Percentiles rank a stretch among this genome's conserved stretches.
Evolutionary conservation across 2,329 filamentous ascomycete species (phyloP).

Genomic region (Diaporthe batatas): DNA sequence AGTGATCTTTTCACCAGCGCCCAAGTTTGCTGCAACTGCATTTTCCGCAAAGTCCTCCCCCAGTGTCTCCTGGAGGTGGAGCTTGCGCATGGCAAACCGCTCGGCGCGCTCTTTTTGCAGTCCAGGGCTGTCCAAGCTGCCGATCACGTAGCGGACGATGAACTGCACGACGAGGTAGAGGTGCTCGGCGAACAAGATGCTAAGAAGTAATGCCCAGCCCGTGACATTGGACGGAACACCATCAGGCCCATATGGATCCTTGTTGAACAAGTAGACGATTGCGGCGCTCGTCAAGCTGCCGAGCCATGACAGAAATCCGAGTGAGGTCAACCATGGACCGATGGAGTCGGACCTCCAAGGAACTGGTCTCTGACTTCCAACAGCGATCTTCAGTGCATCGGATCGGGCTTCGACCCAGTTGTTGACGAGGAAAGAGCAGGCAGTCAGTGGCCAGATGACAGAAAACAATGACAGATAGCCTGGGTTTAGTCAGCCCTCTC

Average conservation of each 20-base stretch:
- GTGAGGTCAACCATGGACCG: constrained; percentile 88
- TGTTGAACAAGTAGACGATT: constrained; percentile 89
- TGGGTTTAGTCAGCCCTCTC: constrained; percentile 48
- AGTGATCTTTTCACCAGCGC: constrained; percentile 73
- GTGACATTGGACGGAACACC: constrained; percentile 79
- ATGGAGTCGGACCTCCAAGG: constrained; percentile 94
- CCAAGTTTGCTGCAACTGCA: constrained; percentile 60
- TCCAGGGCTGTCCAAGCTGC: constrained; percentile 87
- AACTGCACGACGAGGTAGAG: constrained; percentile 85
- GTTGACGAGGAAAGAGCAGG: constrained; percentile 89
- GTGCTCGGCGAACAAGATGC: constrained; percentile 89
- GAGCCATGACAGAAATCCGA: constrained; percentile 93
- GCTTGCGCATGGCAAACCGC: constrained; percentile 83
- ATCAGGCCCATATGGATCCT: constrained; percentile 73
- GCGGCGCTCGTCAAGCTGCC: constrained; percentile 90
- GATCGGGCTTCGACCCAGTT: constrained; percentile 96
- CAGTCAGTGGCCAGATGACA: constrained; percentile 94
- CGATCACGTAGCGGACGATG: constrained; percentile 78
- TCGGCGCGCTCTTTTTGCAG: constrained; percentile 87
- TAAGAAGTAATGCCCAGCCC: constrained; percentile 83
- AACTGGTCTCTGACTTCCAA: constrained; percentile 88
- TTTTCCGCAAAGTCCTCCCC: constrained; percentile 67
- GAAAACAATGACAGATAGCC: constrained; percentile 94
- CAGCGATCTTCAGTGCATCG: constrained; percentile 93
- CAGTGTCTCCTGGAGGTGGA: constrained; percentile 80